Conservation (phyloP, 108 stramenopile genomes). For the Nitzschia putrida region DNA sequence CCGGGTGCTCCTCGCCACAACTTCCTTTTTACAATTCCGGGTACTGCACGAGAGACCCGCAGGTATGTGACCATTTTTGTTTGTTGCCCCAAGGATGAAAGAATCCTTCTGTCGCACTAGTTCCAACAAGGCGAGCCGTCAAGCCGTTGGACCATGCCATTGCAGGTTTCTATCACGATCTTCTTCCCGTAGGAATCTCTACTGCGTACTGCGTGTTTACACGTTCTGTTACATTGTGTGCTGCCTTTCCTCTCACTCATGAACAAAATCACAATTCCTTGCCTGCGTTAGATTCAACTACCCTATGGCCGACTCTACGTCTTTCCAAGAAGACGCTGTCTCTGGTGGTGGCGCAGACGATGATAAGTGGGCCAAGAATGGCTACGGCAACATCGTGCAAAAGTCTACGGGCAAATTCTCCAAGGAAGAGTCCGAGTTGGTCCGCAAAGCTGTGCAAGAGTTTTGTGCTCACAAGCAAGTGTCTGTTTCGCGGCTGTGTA, state of each 20-base stretch:
- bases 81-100: background rate
- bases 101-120: background rate
- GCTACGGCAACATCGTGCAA: slow-evolving; percentile 47
- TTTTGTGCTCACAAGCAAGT: slow-evolving; percentile 66
- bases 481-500: slow-evolving; percentile 60
- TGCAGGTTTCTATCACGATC: background rate
- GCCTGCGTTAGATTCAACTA: background rate
- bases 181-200: background rate
- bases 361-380: slow-evolving; percentile 63
- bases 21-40: background rate
- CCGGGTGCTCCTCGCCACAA: background rate
- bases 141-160: background rate
- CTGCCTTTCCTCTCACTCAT: background rate
- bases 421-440: slow-evolving; percentile 53
- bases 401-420: slow-evolving; percentile 53
- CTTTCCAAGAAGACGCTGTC: background rate
- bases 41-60: background rate
- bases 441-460: slow-evolving; percentile 57
- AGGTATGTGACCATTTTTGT: background rate
- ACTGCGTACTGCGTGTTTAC: background rate
- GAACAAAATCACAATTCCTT: too few species aligned
- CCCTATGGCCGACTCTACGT: background rate
- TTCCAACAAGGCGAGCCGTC: background rate
- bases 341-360: background rate
- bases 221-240: background rate